Base-by-base conservation (phyloP, 1,139 yeast genomes). In the Candida mesenterica region DNA sequence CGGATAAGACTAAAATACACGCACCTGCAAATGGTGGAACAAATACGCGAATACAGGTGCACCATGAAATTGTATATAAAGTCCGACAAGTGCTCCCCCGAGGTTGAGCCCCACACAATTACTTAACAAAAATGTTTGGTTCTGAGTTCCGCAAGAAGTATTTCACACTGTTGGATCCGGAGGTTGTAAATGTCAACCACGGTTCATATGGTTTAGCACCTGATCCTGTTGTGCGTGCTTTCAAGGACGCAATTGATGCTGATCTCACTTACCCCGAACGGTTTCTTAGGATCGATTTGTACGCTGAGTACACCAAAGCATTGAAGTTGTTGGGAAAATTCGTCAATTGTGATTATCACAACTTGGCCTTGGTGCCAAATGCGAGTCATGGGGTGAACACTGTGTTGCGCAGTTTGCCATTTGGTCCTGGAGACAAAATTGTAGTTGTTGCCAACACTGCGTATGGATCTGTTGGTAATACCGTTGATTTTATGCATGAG, bases 351-450 rank as follows among this genome's bases (percentile, higher is more conserved):
- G 75, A 72, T 34, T 56, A 59, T 34, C 61, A 59, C 32, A 62
- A 67, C 45, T 47, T 79, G 39, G 82, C 75, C 1, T 53, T 79
- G 24, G 73, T 73, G 2, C 57, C 65, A 9, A 82, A 82, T 50
- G 85, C 88, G 3, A 79, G 88, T 3, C 59, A 72, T 5, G 87
- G 81, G 2, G 68, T 78, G 32, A 81, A 82, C 51, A 62, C 79
- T 0, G 70, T 82, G 1, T 61, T 82, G 38, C 60, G 87, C 42
- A 74, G 82, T 26, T 64, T 61, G 32, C 75, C 76, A 2, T 76
- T 79, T 49, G 36, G 57, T 6, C 59, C 65, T 34, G 80, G 79
- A n/a, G 89, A 82, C 48, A 70, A 64, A 34, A 59, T 82, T 16
- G 61, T 79, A 14, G n/a, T 35, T 17, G 54, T 72, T 24, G 68